phyloP scores from a whole-genome alignment of 768 basidiomycete genomes.

The Galerina sulciceps region DNA sequence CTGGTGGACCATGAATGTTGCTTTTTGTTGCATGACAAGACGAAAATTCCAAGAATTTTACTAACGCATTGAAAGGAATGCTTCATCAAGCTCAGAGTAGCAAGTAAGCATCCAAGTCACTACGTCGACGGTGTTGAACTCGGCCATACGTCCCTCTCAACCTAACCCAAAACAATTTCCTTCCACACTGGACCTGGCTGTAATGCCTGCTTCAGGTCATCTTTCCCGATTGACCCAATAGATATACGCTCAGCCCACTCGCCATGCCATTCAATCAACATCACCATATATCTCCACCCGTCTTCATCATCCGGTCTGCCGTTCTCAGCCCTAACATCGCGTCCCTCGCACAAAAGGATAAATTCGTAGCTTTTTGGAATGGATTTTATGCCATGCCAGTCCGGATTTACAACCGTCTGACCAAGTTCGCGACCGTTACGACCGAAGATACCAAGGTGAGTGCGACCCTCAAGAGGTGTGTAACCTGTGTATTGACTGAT shows the following conservation, averaged over 20 bases:
- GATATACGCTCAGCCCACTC: constrained; percentile 17
- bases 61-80: too few species aligned
- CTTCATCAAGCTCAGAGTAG: too few species aligned
- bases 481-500: background rate
- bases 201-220: constrained; percentile 1
- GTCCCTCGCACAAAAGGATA: constrained; percentile 14
- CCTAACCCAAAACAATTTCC: constrained; percentile 15
- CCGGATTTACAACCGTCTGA: constrained; percentile 2
- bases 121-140: too few species aligned
- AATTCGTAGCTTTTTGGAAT: constrained; percentile 9
- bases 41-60: too few species aligned
- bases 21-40: too few species aligned
- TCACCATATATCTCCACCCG: constrained; percentile 14
- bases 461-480: background rate
- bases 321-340: background rate
- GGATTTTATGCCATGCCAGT: constrained; percentile 2
- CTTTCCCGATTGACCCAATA: constrained; percentile 12
- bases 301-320: background rate
- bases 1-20: too few species aligned
- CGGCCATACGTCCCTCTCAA: too few species aligned
- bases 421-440: constrained; percentile 4
- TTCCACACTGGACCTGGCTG: constrained; percentile 12
- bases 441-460: constrained; percentile 6
- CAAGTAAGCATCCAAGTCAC: too few species aligned
- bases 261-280: constrained; percentile 16